phyloP scores from a whole-genome alignment of 2,329 filamentous ascomycete species.

The Teratosphaeriaceae sp. region DNA sequence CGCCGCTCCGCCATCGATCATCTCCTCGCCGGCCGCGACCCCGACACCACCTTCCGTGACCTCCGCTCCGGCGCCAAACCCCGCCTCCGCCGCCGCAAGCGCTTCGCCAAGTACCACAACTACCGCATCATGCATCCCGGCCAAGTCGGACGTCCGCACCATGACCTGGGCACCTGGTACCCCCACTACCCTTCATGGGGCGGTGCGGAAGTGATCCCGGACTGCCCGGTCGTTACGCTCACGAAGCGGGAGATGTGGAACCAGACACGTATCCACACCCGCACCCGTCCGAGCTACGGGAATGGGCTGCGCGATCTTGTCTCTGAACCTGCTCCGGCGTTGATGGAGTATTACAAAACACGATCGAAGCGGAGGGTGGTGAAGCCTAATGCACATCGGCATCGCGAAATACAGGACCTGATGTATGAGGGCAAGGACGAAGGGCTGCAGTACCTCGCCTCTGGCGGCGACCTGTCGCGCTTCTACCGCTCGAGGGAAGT shows the following conservation, averaged over 20 bases:
- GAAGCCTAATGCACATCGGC: no score
- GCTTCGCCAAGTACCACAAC: conserved; percentile 11
- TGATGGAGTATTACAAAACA: no score
- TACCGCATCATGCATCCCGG: conserved; percentile 10
- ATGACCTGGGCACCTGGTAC: neutral
- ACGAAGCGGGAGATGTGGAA: no score
- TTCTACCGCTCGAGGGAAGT: neutral
- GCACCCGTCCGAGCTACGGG: no score
- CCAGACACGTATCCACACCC: no score
- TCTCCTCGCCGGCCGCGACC: conserved; percentile 3
- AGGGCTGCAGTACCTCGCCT: neutral
- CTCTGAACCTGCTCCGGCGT: no score
- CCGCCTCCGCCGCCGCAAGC: conserved; percentile 6
- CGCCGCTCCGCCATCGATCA: neutral
- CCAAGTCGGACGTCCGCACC: conserved; percentile 1
- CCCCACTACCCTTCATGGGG: no score
- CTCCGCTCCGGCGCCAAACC: conserved; percentile 13
- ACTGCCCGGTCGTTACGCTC: no score
- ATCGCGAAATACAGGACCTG: neutral
- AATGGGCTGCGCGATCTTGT: no score
- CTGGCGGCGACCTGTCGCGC: neutral
- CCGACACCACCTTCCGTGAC: conserved; percentile 12
- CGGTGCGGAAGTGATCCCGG: no score
- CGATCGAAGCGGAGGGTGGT: no score
- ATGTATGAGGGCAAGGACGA: neutral